phyloP scores from a whole-genome alignment of 495 filamentous ascomycete species.

The Penicilliopsis zonata region DNA sequence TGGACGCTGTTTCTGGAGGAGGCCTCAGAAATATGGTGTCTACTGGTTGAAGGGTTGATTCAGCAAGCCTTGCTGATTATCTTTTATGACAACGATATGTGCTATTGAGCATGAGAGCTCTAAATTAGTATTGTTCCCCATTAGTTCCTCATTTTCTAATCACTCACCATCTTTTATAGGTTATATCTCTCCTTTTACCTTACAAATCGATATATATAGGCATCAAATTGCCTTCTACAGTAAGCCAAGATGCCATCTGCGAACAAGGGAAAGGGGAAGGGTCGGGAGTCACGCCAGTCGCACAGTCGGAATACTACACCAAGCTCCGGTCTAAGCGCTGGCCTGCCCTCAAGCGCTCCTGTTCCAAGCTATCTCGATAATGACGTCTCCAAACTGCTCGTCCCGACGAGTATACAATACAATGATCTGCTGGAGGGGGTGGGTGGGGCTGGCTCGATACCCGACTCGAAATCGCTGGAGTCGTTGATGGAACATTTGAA shows the following conservation, averaged over 20 bases:
- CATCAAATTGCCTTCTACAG: no score
- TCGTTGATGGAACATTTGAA: constrained; percentile 55
- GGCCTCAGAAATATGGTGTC: no score
- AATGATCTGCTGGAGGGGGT: constrained; percentile 61
- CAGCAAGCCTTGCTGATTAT: no score
- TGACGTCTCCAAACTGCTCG: constrained; percentile 49
- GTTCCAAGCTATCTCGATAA: constrained; percentile 46
- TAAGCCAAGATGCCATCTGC: constrained; percentile 37
- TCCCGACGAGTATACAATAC: constrained; percentile 47
- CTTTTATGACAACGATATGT: no score
- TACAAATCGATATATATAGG: no score
- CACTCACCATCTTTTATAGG: no score
- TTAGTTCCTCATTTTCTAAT: no score
- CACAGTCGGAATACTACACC: constrained; percentile 82
- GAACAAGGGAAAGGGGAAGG: constrained; percentile 66
- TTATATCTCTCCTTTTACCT: no score
- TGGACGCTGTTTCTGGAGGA: no score
- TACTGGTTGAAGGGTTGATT: no score
- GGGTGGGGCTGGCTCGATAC: constrained; percentile 51
- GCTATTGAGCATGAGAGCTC: no score
- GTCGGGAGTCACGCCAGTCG: constrained; percentile 55
- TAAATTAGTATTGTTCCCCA: no score
- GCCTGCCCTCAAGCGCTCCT: constrained; percentile 33
- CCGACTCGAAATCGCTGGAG: constrained; percentile 63
- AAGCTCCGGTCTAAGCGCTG: constrained; percentile 42